These are phyloP conservation scores for Raffaelea ambrosiae DNA, from an alignment of 2,329 filamentous ascomycete species.

Conservation along the genomic window DNA sequence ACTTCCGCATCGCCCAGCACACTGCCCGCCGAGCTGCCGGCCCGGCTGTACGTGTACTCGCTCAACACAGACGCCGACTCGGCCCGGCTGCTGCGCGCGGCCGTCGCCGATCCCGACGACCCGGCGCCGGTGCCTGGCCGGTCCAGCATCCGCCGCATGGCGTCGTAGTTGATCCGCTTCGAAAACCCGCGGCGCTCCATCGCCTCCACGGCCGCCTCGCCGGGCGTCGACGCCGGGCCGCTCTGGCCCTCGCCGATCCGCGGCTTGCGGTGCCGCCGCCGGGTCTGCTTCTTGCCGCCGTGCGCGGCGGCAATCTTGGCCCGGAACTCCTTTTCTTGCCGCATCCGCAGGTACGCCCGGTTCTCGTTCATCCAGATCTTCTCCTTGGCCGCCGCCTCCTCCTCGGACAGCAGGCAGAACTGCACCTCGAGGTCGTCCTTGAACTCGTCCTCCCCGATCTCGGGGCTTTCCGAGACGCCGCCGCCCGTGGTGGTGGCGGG, in stretches of 20 bases:
- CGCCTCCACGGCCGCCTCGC: constrained; percentile 61
- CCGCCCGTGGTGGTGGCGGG: not conserved
- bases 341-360: constrained; percentile 80
- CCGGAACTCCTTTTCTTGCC: constrained; percentile 75
- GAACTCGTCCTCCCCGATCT: constrained; percentile 75
- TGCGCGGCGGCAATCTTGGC: constrained; percentile 45
- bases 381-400: constrained; percentile 77
- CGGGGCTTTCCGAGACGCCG: constrained; percentile 47
- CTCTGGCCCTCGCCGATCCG: constrained; percentile 59
- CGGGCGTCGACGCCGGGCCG: constrained; percentile 57
- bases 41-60: constrained; percentile 25
- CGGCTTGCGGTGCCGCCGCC: constrained; percentile 43
- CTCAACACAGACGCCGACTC: constrained; percentile 41
- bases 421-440: constrained; percentile 81
- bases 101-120: constrained; percentile 11
- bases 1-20: constrained; percentile 9
- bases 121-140: constrained; percentile 16
- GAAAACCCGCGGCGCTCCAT: constrained; percentile 62
- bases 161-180: constrained; percentile 68
- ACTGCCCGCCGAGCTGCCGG: constrained; percentile 19
- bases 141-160: constrained; percentile 50
- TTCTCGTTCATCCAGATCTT: constrained; percentile 92
- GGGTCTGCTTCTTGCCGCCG: constrained; percentile 17
- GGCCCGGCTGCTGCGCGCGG: constrained; percentile 24
- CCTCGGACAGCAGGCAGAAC: constrained; percentile 65